Conservation (phyloP, 768 basidiomycete species). For the Termitomyces sp. region DNA sequence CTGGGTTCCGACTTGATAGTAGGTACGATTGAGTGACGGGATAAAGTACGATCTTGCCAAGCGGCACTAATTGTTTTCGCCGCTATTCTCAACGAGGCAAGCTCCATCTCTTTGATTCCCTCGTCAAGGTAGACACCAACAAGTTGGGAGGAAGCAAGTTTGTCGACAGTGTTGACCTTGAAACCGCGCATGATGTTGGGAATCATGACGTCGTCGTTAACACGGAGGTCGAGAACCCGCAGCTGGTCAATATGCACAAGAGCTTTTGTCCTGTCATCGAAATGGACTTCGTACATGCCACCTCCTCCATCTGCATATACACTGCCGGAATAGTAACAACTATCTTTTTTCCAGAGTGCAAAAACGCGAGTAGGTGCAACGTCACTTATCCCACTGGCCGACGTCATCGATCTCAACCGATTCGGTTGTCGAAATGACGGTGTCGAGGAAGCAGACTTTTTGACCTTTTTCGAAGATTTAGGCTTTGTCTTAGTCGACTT, state of each 20-base stretch:
- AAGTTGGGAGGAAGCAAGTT: slow-evolving; percentile 21
- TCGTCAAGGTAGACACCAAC: slow-evolving; percentile 38
- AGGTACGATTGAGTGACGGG: slow-evolving; percentile 37
- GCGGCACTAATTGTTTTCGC: slow-evolving; percentile 40
- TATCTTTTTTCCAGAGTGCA: slow-evolving; percentile 59
- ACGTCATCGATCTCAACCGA: slow-evolving; percentile 32
- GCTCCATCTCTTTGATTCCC: slow-evolving; percentile 26
- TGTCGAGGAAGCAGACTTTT: slow-evolving; percentile 23
- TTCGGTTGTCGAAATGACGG: slow-evolving; percentile 30
- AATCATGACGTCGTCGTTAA: slow-evolving; percentile 54
- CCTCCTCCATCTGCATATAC: slow-evolving; percentile 32
- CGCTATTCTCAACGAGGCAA: slow-evolving; percentile 44
- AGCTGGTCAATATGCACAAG: slow-evolving; percentile 47
- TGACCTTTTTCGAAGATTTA: slow-evolving; percentile 18
- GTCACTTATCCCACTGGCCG: slow-evolving; percentile 16
- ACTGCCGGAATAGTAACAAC: slow-evolving; percentile 57
- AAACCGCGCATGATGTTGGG: slow-evolving; percentile 24
- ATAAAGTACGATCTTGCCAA: slow-evolving; percentile 53
- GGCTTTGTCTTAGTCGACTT: slow-evolving; percentile 19
- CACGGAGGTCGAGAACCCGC: slow-evolving; percentile 42
- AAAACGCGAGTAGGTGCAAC: slow-evolving; percentile 54
- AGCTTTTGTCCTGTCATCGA: slow-evolving; percentile 57
- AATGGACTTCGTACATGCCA: slow-evolving; percentile 45
- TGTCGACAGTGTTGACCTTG: slow-evolving; percentile 27
- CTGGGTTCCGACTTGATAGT: slow-evolving; percentile 28